Base-by-base conservation (phyloP, 225 moss, liverwort and hornwort species). In the Takakia lepidozioides region DNA sequence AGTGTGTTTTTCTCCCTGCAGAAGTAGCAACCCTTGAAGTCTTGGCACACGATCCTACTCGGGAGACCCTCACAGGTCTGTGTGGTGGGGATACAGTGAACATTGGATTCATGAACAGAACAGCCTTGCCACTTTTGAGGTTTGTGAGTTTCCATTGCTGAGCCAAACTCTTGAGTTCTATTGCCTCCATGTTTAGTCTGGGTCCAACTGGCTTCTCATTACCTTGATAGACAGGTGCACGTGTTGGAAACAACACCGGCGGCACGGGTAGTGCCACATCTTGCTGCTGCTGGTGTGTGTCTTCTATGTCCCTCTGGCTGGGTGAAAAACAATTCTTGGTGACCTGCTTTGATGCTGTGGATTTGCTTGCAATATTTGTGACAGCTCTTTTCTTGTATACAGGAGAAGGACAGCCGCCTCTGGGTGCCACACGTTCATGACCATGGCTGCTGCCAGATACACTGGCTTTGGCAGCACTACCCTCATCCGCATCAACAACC, bases 61-160 rank as follows among this genome's bases (percentile, higher is more conserved):
- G 63, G 1, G 75, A 53, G 11, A 56, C 27, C 5, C 10, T 45
- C 17, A 44, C 47, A 5, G 41, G 21, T 11, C 38, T 0, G 24
- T 15, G 25, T 4, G 60, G 23, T 14, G 69, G 60, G 52, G 60
- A 60, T 6, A 62, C 29, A 8, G 63, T 41, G 50, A 62, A 79
- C 49, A 63, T 66, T 2, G 78, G 78, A 35, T 79, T 79, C 13
- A 73, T 62, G 56, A 79, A 79, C 13, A 79, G 49, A 18, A 79
- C 73, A n/a, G 73, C 70, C 56, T 60, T 79, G n/a, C n/a, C n/a
- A n/a, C n/a, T n/a, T n/a, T n/a, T n/a, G 1, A 63, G 63, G 13
- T 73, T 73, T 1, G 78, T 73, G 4, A 69, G 69, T 46, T 66
- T 79, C 78, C 78, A 79, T 17, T 73, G 78, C 43, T 70, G 73